Evolutionary conservation across 2,329 filamentous ascomycete species (phyloP).

Genomic region (Fusarium drepaniforme): DNA sequence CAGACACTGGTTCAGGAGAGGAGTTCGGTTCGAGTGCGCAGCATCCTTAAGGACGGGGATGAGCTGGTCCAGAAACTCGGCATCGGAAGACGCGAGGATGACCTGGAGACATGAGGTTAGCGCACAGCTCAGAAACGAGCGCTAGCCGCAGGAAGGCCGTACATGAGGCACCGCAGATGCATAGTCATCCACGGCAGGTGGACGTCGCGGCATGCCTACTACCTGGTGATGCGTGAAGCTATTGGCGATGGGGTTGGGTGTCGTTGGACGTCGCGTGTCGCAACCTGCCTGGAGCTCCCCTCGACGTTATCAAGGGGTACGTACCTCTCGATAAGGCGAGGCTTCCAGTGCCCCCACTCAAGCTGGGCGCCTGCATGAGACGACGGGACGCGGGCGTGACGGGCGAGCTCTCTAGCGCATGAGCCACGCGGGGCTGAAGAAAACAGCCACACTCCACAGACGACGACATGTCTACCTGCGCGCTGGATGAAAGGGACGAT

Average conservation of each 20-base stretch:
- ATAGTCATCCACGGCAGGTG: slow-evolving; percentile 61
- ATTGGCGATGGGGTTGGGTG: slow-evolving; percentile 22
- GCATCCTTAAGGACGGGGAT: slow-evolving; percentile 96
- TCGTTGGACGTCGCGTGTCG: slow-evolving; percentile 33
- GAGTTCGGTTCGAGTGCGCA: slow-evolving; percentile 78
- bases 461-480: neutral
- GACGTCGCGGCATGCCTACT: slow-evolving; percentile 58
- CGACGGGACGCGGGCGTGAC: neutral
- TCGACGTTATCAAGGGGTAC: slow-evolving; percentile 8
- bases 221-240: slow-evolving; percentile 18
- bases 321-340: slow-evolving; percentile 5
- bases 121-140: slow-evolving; percentile 1
- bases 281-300: slow-evolving; percentile 21
- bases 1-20: slow-evolving; percentile 78
- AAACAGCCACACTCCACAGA: neutral
- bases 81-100: slow-evolving; percentile 89
- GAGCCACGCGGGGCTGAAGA: neutral
- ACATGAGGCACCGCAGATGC: slow-evolving; percentile 61
- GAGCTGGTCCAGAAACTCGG: slow-evolving; percentile 94
- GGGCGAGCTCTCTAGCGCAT: neutral
- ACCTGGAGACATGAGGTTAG: slow-evolving; percentile 68
- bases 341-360: neutral
- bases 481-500: neutral
- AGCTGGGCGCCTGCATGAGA: neutral
- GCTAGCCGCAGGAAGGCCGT: slow-evolving; percentile 29